Conservation (phyloP, 2,329 filamentous ascomycete species). For the Lasiodiplodia gonubiensis region DNA sequence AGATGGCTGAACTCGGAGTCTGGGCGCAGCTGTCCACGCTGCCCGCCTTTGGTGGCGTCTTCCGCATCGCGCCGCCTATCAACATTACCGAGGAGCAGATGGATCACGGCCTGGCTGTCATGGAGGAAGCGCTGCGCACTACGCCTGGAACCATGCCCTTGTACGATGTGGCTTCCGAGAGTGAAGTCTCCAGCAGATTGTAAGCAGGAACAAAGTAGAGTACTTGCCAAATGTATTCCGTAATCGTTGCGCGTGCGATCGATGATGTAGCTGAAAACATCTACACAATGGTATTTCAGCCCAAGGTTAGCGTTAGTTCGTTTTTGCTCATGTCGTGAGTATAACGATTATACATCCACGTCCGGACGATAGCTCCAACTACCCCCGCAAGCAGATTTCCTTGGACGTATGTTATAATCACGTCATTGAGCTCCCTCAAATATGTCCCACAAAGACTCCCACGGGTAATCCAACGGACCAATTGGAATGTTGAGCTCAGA, state of each 20-base stretch:
- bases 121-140: conserved; percentile 63
- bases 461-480: conserved; percentile 11
- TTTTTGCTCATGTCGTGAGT: too few relatives aligned
- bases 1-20: conserved; percentile 59
- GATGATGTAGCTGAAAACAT: background rate
- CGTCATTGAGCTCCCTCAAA: background rate
- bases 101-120: conserved; percentile 59
- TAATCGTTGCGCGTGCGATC: background rate
- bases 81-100: conserved; percentile 54
- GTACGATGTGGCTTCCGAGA: conserved; percentile 28
- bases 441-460: conserved; percentile 22
- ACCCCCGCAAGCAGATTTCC: too few relatives aligned
- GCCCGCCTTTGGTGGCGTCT: conserved; percentile 62
- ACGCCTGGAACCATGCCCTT: conserved; percentile 52
- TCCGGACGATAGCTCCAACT: too few relatives aligned
- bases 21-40: conserved; percentile 64
- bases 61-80: conserved; percentile 66
- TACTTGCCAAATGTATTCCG: background rate
- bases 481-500: conserved; percentile 5
- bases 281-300: too few relatives aligned
- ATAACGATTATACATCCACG: too few relatives aligned
- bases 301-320: too few relatives aligned
- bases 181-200: background rate
- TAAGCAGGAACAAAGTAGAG: background rate
- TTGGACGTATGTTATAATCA: background rate